Conservation (phyloP, 1,139 yeast genomes). For the Geotrichum aggregatum region DNA sequence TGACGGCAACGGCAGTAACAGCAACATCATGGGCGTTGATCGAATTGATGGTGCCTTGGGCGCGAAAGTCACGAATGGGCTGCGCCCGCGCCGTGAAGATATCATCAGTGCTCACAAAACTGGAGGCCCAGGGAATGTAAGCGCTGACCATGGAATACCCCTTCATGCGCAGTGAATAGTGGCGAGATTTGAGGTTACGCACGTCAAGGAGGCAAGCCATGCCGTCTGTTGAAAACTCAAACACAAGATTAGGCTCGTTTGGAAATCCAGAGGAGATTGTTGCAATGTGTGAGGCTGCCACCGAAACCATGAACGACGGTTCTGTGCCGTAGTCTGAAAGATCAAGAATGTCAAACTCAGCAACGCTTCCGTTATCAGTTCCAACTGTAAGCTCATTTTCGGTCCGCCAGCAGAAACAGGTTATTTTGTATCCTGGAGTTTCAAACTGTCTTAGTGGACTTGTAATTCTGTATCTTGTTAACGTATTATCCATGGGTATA, state of each 20-base stretch:
- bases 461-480: slow-evolving; percentile 30
- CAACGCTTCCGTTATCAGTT: slow-evolving; percentile 59
- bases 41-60: slow-evolving; percentile 24
- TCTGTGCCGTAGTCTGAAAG: slow-evolving; percentile 2
- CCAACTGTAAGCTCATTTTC: slow-evolving; percentile 55
- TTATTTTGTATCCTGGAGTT: slow-evolving; percentile 36
- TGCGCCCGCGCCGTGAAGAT: slow-evolving; percentile 39
- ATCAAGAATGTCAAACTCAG: slow-evolving; percentile 51
- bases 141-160: slow-evolving; percentile 34
- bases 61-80: slow-evolving; percentile 38
- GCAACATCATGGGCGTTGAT: slow-evolving; percentile 39
- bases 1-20: slow-evolving; percentile 41
- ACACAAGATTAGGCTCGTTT: slow-evolving; percentile 41
- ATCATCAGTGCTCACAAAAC: slow-evolving; percentile 45
- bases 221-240: slow-evolving; percentile 50
- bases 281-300: slow-evolving; percentile 51
- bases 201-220: slow-evolving; percentile 44
- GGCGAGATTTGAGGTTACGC: slow-evolving; percentile 41
- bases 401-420: slow-evolving; percentile 55
- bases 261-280: slow-evolving; percentile 41
- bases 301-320: slow-evolving; percentile 50
- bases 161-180: slow-evolving; percentile 39
- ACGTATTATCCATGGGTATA: slow-evolving; percentile 30
- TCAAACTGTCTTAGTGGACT: slow-evolving; percentile 37
- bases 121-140: slow-evolving; percentile 42